Percentiles rank a stretch among this genome's conserved stretches.
Conservation (phyloP, 495 filamentous ascomycete species). For the Neurospora sp. region DNA sequence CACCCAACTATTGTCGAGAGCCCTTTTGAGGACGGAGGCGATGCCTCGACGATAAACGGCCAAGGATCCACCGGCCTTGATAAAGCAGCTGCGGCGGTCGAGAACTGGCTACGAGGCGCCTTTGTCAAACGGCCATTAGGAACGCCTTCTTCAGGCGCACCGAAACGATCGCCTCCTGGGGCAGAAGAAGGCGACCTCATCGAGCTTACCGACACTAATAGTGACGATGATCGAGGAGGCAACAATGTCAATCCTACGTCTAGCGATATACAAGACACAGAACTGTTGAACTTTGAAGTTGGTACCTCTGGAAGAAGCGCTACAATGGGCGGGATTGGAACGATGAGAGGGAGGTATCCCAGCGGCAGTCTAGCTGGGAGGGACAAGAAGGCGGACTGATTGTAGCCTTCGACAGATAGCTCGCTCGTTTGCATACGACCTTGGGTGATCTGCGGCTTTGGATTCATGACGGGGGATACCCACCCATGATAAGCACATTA, state of each 20-base stretch:
- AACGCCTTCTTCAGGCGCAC: constrained; percentile 36
- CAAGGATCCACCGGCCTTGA: constrained; percentile 47
- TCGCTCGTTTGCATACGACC: not conserved
- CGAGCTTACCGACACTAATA: constrained; percentile 60
- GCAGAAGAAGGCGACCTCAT: constrained; percentile 62
- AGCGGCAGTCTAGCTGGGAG: not conserved
- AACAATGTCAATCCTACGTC: constrained; percentile 1
- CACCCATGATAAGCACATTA: not conserved
- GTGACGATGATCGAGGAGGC: constrained; percentile 37
- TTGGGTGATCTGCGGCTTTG: not conserved
- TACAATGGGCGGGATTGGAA: constrained; percentile 16
- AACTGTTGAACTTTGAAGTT: constrained; percentile 12
- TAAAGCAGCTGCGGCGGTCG: constrained; percentile 73
- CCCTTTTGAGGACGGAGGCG: constrained; percentile 34
- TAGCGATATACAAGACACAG: not conserved
- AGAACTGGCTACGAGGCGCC: constrained; percentile 79
- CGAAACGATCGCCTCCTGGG: constrained; percentile 15
- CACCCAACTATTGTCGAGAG: constrained; percentile 38
- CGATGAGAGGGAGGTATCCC: not conserved
- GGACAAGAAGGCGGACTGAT: constrained; percentile 27
- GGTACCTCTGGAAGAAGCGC: constrained; percentile 25
- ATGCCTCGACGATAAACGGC: constrained; percentile 18
- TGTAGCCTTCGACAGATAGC: not conserved
- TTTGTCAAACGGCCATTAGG: constrained; percentile 45
- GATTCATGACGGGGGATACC: not conserved